phyloP scores from a whole-genome alignment of 2,329 filamentous ascomycete genomes.

The Penicillium sp. region DNA sequence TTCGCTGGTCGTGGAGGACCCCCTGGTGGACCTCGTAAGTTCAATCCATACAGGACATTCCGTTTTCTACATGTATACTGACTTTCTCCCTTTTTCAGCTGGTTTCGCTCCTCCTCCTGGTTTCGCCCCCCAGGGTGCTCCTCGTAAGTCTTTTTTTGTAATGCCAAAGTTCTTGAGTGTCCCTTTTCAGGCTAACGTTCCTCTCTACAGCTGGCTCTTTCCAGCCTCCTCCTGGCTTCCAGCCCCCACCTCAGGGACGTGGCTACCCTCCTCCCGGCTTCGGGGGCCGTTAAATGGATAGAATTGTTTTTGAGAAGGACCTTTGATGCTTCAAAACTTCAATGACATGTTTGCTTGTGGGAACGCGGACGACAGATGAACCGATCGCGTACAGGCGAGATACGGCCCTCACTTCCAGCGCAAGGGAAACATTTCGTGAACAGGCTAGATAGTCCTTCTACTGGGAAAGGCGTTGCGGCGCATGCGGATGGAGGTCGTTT shows the following conservation, averaged over 20 bases:
- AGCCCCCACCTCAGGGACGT: conserved; percentile 63
- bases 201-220: conserved; percentile 52
- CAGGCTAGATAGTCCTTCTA: conserved; percentile 37
- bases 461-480: conserved; percentile 48
- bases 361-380: conserved; percentile 17
- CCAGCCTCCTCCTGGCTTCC: conserved; percentile 72
- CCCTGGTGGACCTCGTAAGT: conserved; percentile 56
- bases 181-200: conserved; percentile 39
- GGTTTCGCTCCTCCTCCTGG: conserved; percentile 54
- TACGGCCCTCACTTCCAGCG: conserved; percentile 21
- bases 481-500: conserved; percentile 43
- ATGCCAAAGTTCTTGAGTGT: not conserved
- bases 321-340: conserved; percentile 31
- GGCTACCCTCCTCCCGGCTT: conserved; percentile 58
- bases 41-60: conserved; percentile 27
- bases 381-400: conserved; percentile 16
- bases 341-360: conserved; percentile 27
- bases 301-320: conserved; percentile 24
- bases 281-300: conserved; percentile 45
- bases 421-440: conserved; percentile 25
- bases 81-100: conserved; percentile 38
- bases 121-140: conserved; percentile 50
- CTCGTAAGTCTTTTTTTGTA: conserved; percentile 45
- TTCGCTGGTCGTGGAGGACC: conserved; percentile 58
- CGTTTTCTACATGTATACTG: conserved; percentile 14